These are phyloP conservation scores for Sphagnum fallax DNA, from an alignment of 228 moss, liverwort and hornwort genomes.

Conservation along the genomic window DNA sequence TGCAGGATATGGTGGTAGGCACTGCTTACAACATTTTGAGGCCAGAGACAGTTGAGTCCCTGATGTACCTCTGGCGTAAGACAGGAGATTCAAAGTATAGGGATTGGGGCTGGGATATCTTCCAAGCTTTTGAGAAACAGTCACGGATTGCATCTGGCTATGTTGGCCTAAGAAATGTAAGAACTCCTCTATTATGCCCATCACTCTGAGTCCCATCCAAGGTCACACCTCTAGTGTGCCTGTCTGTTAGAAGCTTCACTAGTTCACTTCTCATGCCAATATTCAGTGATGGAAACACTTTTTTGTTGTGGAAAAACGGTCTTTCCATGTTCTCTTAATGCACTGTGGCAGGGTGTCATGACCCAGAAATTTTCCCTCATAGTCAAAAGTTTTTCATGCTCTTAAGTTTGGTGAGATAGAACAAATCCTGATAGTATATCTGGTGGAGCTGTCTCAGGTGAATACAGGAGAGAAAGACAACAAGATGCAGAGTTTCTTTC, in stretches of 20 bases:
- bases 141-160: conserved; percentile 45
- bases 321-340: too few relatives aligned
- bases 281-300: too few relatives aligned
- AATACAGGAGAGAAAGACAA: conserved; percentile 64
- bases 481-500: conserved; percentile 83
- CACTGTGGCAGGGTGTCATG: too few relatives aligned
- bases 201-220: too few relatives aligned
- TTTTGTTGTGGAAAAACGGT: too few relatives aligned
- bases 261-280: too few relatives aligned
- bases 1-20: conserved; percentile 49
- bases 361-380: too few relatives aligned
- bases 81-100: conserved; percentile 52
- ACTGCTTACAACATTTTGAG: conserved; percentile 50
- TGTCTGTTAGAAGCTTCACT: too few relatives aligned
- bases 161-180: conserved; percentile 41
- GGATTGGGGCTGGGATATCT: conserved; percentile 70
- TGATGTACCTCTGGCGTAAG: conserved; percentile 56
- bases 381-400: too few relatives aligned
- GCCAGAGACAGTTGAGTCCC: conserved; percentile 57
- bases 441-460: conserved; percentile 17
- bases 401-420: too few relatives aligned
- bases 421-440: too few relatives aligned
- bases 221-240: too few relatives aligned
- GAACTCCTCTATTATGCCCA: neutral
- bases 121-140: conserved; percentile 46